Evolutionary conservation across 495 filamentous ascomycete genomes (phyloP).

Genomic region (Hypoxylon lienhwacheense): DNA sequence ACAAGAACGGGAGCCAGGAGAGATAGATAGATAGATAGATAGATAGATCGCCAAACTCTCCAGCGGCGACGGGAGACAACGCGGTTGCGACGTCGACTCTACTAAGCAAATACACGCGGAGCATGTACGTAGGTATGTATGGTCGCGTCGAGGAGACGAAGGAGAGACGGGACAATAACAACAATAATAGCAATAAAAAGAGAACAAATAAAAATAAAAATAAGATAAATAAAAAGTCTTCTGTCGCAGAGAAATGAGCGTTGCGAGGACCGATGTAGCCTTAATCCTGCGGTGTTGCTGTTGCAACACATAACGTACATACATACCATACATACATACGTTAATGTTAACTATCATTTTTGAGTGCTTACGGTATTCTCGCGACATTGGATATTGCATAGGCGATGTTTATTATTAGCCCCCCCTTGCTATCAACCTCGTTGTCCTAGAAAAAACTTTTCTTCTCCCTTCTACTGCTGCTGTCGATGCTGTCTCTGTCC

Average conservation of each 20-base stretch:
- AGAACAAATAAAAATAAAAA: too few species aligned
- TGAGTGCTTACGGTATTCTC: slow-evolving; percentile 31
- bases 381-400: slow-evolving; percentile 3
- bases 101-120: too few species aligned
- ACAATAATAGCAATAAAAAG: too few species aligned
- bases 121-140: too few species aligned
- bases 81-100: neutral
- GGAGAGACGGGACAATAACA: too few species aligned
- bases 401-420: slow-evolving; percentile 28
- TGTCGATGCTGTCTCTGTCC: too few species aligned
- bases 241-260: slow-evolving; percentile 23
- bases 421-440: slow-evolving; percentile 7
- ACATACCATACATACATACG: neutral
- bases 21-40: neutral
- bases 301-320: slow-evolving; percentile 14
- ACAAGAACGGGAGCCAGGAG: too few species aligned
- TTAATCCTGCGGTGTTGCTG: slow-evolving; percentile 26
- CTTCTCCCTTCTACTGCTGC: too few species aligned
- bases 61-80: neutral
- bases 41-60: slow-evolving; percentile 3
- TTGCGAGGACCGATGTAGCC: slow-evolving; percentile 16
- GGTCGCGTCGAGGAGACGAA: too few species aligned
- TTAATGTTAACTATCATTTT: too few species aligned
- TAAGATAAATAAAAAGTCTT: slow-evolving; percentile 8
- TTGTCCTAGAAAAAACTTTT: too few species aligned